Evolutionary conservation across 1,284 basidiomycete species (phyloP), one percentile per base, ranked within the genome.

Genomic region (Ustilago shanxiensis): DNA sequence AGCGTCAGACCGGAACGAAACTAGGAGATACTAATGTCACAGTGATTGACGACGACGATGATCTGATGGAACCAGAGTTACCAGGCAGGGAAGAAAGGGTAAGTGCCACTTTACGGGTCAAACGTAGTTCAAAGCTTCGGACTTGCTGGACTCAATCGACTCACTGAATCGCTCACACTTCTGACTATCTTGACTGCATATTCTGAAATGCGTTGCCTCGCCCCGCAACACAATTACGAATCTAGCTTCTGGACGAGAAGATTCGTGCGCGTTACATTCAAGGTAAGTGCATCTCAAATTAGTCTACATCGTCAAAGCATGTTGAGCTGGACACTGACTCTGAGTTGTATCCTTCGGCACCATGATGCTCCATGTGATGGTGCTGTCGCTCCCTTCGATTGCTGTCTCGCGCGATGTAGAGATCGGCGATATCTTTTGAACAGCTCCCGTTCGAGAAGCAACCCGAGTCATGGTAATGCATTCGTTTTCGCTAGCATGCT

Each of bases 201-300:
- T 35, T 49, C 45, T 58, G 33, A 11, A 31, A 44, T n/a, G n/a
- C 41, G 20, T n/a, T 20, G 41, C 4, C 9, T 44, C 41, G 11
- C n/a, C n/a, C 7, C 20, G 41, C 6, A 44, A 44, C 28, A 24
- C 11, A 16, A 24, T 18, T 20, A 24, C 29, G 45, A 26, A 22
- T 18, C 3, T 56, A 76, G 72, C 66, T 81, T 0, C 39, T 81
- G 51, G 79, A 81, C 55, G 79, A 81, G 18, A 70, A 68, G 58
- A 79, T 81, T 44, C 77, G 79, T 2, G 65, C 75, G 26, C 73
- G 77, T 33, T 81, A 81, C 37, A 70, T 77, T 33, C 77, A 71
- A 72, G 79, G 79, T 80, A 35, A 47, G 76, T 72, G 9, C 18
- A 49, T 26, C 10, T 3, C 2, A 10, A 9, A 22, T 5, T 5